These are phyloP conservation scores for Ophiostoma sp. DNA, from an alignment of 2,329 filamentous ascomycete genomes.

Conservation along the genomic window DNA sequence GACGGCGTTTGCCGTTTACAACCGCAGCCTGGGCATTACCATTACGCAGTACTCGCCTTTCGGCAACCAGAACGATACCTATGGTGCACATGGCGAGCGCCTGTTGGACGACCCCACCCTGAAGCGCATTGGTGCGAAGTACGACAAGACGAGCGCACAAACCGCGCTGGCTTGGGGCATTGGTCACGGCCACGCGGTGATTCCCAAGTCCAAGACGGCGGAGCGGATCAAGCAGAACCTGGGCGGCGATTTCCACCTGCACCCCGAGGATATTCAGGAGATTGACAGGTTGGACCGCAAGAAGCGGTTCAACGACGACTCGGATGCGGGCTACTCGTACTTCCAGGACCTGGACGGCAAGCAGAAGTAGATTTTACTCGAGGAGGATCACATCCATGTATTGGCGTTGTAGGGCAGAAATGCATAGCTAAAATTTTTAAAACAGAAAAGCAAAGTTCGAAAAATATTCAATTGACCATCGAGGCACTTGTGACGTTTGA, in stretches of 20 bases:
- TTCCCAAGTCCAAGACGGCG: constrained; percentile 65
- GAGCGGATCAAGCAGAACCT: constrained; percentile 59
- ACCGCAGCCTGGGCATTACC: constrained; percentile 56
- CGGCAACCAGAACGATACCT: constrained; percentile 47
- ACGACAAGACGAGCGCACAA: constrained; percentile 72
- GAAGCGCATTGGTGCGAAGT: constrained; percentile 64
- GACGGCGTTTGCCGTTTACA: constrained; percentile 55
- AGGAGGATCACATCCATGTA: background rate
- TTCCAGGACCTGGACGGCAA: constrained; percentile 13
- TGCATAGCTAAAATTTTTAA: background rate
- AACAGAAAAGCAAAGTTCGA: background rate
- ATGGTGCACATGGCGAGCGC: background rate
- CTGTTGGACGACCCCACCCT: constrained; percentile 60
- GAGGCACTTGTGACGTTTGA: background rate
- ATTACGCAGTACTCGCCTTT: constrained; percentile 70
- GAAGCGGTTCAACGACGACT: constrained; percentile 20
- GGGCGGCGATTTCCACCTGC: constrained; percentile 1
- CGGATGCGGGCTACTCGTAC: constrained; percentile 9
- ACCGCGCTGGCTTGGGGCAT: constrained; percentile 84
- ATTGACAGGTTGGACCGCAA: constrained; percentile 14
- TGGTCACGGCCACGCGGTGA: constrained; percentile 75
- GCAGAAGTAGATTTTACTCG: background rate
- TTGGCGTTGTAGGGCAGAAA: background rate
- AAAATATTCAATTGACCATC: background rate
- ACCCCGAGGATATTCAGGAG: constrained; percentile 16